A percentile compares a stretch with the other conserved stretches of the same genome.
phyloP scores from a whole-genome alignment of 2,329 filamentous ascomycete species.

The Fusarium proliferatum region DNA sequence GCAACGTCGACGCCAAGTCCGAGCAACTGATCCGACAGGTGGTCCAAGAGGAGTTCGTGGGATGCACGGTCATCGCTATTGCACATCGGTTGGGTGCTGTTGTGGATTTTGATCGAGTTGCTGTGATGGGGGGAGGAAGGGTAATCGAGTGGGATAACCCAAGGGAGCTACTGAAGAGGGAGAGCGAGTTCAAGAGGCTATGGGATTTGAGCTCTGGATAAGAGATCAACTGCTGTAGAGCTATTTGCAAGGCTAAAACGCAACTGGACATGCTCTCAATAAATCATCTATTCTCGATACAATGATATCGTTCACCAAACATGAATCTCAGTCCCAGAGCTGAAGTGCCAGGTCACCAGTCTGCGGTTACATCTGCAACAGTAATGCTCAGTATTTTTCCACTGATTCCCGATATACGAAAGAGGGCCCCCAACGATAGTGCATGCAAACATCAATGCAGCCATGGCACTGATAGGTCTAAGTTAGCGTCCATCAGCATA shows the following conservation, averaged over 20 bases:
- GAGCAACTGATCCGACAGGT: constrained; percentile 50
- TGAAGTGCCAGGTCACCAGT: constrained; percentile 38
- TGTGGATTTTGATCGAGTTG: constrained; percentile 19
- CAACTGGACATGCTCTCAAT: not conserved
- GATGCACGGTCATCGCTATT: constrained; percentile 64
- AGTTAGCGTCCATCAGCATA: not conserved
- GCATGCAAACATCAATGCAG: constrained; percentile 34
- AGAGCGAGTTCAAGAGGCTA: constrained; percentile 26
- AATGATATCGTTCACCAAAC: constrained; percentile 19
- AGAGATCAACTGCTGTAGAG: not conserved
- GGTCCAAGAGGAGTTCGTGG: constrained; percentile 47
- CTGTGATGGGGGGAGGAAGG: constrained; percentile 16
- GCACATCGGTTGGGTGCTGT: constrained; percentile 46
- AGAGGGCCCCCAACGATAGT: constrained; percentile 31
- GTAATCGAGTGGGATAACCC: constrained; percentile 30
- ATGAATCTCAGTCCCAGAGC: constrained; percentile 40
- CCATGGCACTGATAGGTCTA: constrained; percentile 26
- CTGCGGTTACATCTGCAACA: constrained; percentile 41
- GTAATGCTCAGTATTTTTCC: constrained; percentile 42
- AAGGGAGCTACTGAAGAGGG: constrained; percentile 2
- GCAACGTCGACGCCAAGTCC: constrained; percentile 50
- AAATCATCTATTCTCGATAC: not conserved
- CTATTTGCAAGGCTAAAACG: not conserved
- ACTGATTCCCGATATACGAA: constrained; percentile 29
- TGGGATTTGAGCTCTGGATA: constrained; percentile 18